Evolutionary conservation across 805 yeast species (phyloP), one percentile per base, ranked within the genome.

Genomic region (Myxozyma lipomycoides): DNA sequence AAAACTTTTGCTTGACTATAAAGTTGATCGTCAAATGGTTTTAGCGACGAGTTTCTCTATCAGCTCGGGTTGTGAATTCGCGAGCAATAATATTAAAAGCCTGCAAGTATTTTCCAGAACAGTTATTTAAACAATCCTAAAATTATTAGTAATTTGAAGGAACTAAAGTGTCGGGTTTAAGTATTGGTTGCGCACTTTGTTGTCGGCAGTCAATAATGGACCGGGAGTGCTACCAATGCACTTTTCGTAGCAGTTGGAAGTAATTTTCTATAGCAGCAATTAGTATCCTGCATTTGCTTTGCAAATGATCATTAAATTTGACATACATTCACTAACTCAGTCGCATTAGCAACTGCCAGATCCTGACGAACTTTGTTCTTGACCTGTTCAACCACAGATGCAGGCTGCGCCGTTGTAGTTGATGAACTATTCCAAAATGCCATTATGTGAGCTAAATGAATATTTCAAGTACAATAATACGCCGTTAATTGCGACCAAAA

Each of bases 321-420:
- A n/a, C n/a, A 45, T 55, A 67, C 69, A 70, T 82, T 84, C 28
- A 89, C 95, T 48, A 90, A 73, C 62, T 86, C 90, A 1, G 91
- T 83, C 32, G 95, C 96, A 68, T 89, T 86, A 18, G 90, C 93
- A n/a, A 87, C 78, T 1, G 96, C 96, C 56, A 90, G 73, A 64
- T 90, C 97, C 9, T 21, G 17, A 26, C 40, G 19, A 21, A 46
- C 25, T 41, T 46, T 46, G 15, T 41, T 42, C 39, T 46, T 35
- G 38, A 35, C 19, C 38, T 35, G 19, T 7, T 35, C 38, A 35
- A 17, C 38, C 15, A 17, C 38, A 10, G 38, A 35, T n/a, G 19
- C n/a, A 35, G 38, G 38, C 15, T 28, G 12, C 15, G 38, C 6
- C 19, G 6, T 6, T 10, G 19, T 35, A n/a, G 15, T 21, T 21